A percentile compares a stretch with the other conserved stretches of the same genome.
phyloP scores from a whole-genome alignment of 108 stramenopile genomes.

The Nannochloropsis gaditana region DNA sequence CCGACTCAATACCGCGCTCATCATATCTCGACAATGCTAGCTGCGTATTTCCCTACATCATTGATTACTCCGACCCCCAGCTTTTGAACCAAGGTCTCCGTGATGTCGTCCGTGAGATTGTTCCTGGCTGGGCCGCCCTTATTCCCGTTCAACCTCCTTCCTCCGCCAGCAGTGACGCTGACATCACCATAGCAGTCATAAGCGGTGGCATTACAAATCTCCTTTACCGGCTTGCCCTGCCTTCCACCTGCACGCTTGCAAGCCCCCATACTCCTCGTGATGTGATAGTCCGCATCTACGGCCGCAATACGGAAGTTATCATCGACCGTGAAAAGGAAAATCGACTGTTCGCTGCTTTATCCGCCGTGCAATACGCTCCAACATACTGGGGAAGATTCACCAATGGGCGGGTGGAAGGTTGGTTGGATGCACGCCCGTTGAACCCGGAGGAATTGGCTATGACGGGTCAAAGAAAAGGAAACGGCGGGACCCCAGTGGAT shows the following conservation, averaged over 20 bases:
- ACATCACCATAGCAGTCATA: neutral
- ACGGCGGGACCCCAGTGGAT: constrained; percentile 21
- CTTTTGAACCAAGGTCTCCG: constrained; percentile 11
- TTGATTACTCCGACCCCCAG: neutral
- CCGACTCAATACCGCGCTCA: neutral
- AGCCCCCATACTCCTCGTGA: neutral
- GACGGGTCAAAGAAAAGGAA: neutral
- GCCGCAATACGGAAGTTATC: constrained; percentile 52
- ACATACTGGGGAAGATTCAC: constrained; percentile 43
- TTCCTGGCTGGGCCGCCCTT: constrained; percentile 19
- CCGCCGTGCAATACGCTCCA: constrained; percentile 45
- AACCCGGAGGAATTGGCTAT: constrained; percentile 24
- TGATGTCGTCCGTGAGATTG: neutral
- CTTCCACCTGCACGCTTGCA: neutral
- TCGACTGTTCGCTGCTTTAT: constrained; percentile 50
- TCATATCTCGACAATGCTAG: neutral
- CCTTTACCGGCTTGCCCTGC: neutral
- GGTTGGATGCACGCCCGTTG: neutral
- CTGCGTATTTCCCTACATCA: neutral
- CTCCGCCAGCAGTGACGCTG: neutral
- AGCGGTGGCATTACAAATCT: neutral
- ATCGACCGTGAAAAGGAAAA: constrained; percentile 51
- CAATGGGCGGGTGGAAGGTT: constrained; percentile 43
- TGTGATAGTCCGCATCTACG: constrained; percentile 53
- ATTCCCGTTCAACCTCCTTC: neutral